Evolutionary conservation across 2,329 filamentous ascomycete genomes (phyloP), one percentile per base, ranked within the genome.

Genomic region (Aspergillus brasiliensis): DNA sequence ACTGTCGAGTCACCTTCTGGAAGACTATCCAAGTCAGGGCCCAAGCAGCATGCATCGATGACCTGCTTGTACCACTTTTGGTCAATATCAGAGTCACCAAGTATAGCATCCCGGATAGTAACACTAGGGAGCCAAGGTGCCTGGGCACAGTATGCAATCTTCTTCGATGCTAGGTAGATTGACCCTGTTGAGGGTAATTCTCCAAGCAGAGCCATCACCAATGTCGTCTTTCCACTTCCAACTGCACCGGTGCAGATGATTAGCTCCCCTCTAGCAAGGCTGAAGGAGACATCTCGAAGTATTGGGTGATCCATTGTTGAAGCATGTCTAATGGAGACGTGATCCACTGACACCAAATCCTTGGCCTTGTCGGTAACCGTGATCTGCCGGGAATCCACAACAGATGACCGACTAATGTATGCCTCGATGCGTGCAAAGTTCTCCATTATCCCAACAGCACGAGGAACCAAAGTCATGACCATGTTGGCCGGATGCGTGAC

Each of bases 201-300:
- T 5, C 62, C 59, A 2, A 62, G 28, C 10, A 57, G 37, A 13
- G 56, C 44, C 11, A 47, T 37, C 3, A 48, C 19, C 8, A 63
- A 13, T 7, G 42, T 62, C 2, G 59, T 42, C 23, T 63, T 61
- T 5, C 61, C 61, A 8, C 34, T 38, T 3, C 58, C 61, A 31
- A 56, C 51, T 3, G 61, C 55, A 3, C 61, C 61, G 5, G 31
- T 21, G 8, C n/a, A 19, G 8, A 58, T 44, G 2, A 46, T 10
- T 8, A 53, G 25, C 3, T 34, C 23, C 2, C 56, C 48, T 3
- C 6, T 31, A 11, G 6, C 6, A 8, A 58, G 2, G 1, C 23
- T 17, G 6, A 46, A 21, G 19, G 21, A 25, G 19, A 53, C 15
- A 4, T 53, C 27, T 5, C 37, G 15, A 3, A 58, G 17, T 5